Percentiles rank a stretch among this genome's conserved stretches.
These are phyloP conservation scores for Globisporangium yorkense DNA, from an alignment of 352 stramenopile genomes.

Conservation along the genomic window DNA sequence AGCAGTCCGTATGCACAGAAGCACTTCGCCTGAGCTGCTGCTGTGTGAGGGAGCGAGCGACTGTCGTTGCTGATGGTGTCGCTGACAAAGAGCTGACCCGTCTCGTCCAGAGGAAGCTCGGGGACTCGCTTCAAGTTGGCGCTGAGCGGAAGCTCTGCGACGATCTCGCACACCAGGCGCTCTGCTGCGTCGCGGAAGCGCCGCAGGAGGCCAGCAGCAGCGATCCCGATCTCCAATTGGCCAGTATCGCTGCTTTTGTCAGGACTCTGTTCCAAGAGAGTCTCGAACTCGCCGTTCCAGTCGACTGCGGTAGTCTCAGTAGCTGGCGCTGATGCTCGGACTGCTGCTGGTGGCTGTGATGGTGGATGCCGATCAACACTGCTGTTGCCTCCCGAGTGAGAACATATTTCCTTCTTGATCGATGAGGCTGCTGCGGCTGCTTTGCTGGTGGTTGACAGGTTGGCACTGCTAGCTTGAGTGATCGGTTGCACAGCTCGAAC, in stretches of 20 bases:
- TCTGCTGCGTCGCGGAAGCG: slow-evolving; percentile 39
- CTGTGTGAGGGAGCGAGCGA: not conserved
- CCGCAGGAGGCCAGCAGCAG: slow-evolving; percentile 23
- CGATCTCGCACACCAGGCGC: slow-evolving; percentile 19
- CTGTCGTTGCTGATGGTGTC: not conserved
- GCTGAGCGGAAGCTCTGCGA: slow-evolving; percentile 28
- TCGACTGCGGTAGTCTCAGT: not conserved
- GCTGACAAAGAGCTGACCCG: not conserved
- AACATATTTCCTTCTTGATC: not conserved
- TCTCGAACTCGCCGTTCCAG: slow-evolving; percentile 7
- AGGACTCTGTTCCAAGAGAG: not conserved
- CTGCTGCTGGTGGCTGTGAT: not conserved
- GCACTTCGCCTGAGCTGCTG: slow-evolving; percentile 12
- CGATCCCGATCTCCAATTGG: slow-evolving; percentile 5
- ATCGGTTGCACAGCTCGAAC: not conserved
- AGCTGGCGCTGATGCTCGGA: not conserved
- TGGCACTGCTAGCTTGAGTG: not conserved
- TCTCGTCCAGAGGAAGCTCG: not conserved
- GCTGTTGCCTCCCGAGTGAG: not conserved
- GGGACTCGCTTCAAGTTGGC: slow-evolving; percentile 14
- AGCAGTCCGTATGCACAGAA: slow-evolving; percentile 27
- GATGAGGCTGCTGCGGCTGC: not conserved
- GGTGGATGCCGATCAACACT: not conserved
- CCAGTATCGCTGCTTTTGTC: not conserved
- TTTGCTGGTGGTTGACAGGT: not conserved